Conservation (phyloP, 805 yeast genomes). For the Metschnikowia borealis region DNA sequence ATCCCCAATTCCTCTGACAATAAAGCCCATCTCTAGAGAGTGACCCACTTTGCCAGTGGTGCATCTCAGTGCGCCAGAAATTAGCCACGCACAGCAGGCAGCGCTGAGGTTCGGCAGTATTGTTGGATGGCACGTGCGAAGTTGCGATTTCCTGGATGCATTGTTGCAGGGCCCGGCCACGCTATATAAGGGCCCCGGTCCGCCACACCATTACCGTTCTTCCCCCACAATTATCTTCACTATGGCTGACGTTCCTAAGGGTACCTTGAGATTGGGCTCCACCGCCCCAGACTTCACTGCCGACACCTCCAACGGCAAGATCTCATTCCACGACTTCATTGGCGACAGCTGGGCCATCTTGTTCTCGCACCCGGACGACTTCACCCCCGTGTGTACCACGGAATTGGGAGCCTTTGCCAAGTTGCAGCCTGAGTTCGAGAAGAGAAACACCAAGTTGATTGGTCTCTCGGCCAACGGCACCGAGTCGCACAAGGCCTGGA, state of each 20-base stretch:
- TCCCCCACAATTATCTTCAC: background rate
- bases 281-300: constrained; percentile 87
- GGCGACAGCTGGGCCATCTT: constrained; percentile 84
- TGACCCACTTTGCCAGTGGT: background rate
- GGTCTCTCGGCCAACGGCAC: constrained; percentile 86
- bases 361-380: constrained; percentile 94
- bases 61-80: background rate
- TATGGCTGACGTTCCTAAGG: constrained; percentile 15
- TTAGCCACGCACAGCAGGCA: background rate
- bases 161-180: background rate
- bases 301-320: constrained; percentile 74
- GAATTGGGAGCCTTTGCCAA: constrained; percentile 92
- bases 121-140: constrained; percentile 20
- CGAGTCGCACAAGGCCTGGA: constrained; percentile 79
- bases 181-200: background rate
- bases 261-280: constrained; percentile 65
- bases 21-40: background rate
- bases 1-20: background rate
- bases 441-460: constrained; percentile 81
- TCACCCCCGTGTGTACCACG: constrained; percentile 95
- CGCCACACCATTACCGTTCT: background rate
- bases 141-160: constrained; percentile 13
- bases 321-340: constrained; percentile 82
- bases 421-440: constrained; percentile 81
- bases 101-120: background rate